Evolutionary conservation across 192 early-diverging fungal genomes (phyloP).

Genomic region (Podila epicladia): DNA sequence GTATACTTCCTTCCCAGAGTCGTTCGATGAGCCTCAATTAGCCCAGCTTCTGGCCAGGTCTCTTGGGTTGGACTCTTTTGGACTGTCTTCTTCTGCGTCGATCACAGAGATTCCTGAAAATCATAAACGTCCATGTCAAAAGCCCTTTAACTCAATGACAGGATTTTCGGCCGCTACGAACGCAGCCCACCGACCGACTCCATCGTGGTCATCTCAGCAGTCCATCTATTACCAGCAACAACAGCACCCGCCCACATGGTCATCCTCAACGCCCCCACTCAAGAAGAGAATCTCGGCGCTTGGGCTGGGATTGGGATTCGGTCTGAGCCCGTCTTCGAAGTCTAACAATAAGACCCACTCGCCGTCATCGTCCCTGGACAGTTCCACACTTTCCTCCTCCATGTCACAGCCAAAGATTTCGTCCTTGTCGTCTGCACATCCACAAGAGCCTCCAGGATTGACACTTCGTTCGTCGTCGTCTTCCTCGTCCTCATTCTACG

Average conservation of each 20-base stretch:
- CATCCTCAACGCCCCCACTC: background rate
- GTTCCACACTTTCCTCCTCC: background rate
- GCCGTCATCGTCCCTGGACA: background rate
- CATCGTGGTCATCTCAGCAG: constrained; percentile 46
- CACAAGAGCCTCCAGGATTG: background rate
- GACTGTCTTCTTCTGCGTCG: background rate
- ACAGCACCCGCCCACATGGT: background rate
- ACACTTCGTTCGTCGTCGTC: background rate
- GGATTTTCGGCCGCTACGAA: background rate
- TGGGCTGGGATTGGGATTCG: constrained; percentile 18
- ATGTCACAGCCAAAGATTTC: background rate
- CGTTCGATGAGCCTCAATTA: constrained; percentile 28
- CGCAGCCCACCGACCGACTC: constrained; percentile 11
- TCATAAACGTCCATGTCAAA: no score
- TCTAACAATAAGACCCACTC: constrained; percentile 1
- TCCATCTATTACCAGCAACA: constrained; percentile 24
- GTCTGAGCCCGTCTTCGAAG: constrained; percentile 4
- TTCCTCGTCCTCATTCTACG: background rate
- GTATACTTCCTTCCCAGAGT: constrained; percentile 34
- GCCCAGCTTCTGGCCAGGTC: constrained; percentile 23
- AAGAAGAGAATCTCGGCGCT: constrained; percentile 10
- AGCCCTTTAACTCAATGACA: background rate
- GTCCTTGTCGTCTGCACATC: background rate
- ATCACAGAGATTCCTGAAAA: no score
- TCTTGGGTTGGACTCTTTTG: constrained; percentile 26